Conservation (phyloP, 2,329 filamentous ascomycete genomes). For the Leptographium wingfieldii region DNA sequence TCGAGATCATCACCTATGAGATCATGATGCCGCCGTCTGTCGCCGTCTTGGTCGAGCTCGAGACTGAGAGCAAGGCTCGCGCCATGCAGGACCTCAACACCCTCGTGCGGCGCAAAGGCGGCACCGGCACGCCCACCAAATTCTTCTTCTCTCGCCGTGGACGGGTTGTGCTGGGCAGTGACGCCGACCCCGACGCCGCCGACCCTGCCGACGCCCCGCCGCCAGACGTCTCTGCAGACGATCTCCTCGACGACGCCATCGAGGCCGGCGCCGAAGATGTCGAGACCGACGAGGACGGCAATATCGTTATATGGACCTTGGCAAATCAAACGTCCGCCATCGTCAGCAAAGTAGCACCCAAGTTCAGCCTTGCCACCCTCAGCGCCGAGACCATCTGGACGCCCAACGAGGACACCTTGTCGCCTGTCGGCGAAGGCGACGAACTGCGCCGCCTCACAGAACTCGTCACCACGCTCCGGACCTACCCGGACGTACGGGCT, state of each 20-base stretch:
- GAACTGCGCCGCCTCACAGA: slow-evolving; percentile 43
- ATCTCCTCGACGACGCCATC: slow-evolving; percentile 69
- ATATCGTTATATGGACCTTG: slow-evolving; percentile 58
- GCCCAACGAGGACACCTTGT: slow-evolving; percentile 66
- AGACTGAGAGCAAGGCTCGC: slow-evolving; percentile 69
- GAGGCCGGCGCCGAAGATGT: slow-evolving; percentile 74
- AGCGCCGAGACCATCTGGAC: slow-evolving; percentile 76
- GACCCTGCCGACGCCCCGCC: not conserved
- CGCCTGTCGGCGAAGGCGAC: slow-evolving; percentile 45
- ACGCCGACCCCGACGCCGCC: slow-evolving; percentile 53
- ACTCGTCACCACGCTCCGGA: slow-evolving; percentile 48
- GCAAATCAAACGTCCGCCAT: slow-evolving; percentile 51
- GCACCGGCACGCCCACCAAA: slow-evolving; percentile 56
- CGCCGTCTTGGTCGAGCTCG: slow-evolving; percentile 70
- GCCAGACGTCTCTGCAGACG: slow-evolving; percentile 42
- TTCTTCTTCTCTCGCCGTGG: slow-evolving; percentile 82
- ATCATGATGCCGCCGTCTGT: slow-evolving; percentile 65
- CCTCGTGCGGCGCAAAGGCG: slow-evolving; percentile 60
- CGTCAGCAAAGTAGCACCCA: slow-evolving; percentile 48
- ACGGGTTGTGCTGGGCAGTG: slow-evolving; percentile 54
- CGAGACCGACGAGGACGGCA: slow-evolving; percentile 49
- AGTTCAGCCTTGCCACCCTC: slow-evolving; percentile 53
- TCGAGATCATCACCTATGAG: slow-evolving; percentile 73
- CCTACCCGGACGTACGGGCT: slow-evolving; percentile 61
- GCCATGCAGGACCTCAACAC: slow-evolving; percentile 60